phyloP scores from a whole-genome alignment of 768 basidiomycete genomes.

The Suillus cothurnatus region DNA sequence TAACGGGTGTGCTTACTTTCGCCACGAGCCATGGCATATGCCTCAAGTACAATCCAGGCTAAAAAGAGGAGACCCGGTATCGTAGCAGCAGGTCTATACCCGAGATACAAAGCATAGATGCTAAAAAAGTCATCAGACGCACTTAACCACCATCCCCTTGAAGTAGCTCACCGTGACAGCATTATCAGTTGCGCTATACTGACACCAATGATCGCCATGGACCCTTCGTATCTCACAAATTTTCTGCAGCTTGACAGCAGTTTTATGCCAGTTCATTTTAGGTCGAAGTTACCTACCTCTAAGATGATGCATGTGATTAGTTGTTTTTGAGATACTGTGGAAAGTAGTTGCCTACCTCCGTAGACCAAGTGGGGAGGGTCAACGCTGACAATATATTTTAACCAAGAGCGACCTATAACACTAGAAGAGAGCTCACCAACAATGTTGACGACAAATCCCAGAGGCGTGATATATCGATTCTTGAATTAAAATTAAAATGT shows the following conservation, averaged over 20 bases:
- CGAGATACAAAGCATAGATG: neutral
- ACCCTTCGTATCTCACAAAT: slow-evolving; percentile 4
- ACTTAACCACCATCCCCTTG: neutral
- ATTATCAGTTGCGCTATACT: slow-evolving; percentile 2
- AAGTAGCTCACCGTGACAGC: neutral
- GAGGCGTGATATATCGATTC: slow-evolving; percentile 64
- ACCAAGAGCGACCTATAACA: neutral
- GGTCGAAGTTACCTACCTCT: neutral
- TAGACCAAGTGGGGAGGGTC: neutral
- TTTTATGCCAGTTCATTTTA: neutral
- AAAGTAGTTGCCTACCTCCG: neutral
- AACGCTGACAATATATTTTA: neutral
- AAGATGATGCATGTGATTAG: neutral
- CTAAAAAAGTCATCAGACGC: neutral
- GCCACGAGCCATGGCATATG: neutral
- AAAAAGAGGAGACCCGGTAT: neutral
- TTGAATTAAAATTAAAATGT: slow-evolving; percentile 20
- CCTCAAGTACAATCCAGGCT: slow-evolving; percentile 1
- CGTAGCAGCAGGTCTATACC: neutral
- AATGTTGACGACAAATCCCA: slow-evolving; percentile 58
- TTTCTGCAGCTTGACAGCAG: slow-evolving; percentile 24
- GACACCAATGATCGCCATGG: neutral
- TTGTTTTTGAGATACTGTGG: no score
- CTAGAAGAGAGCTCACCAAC: slow-evolving; percentile 17
- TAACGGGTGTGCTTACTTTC: neutral